Evolutionary conservation across 2,329 filamentous ascomycete species (phyloP).

Genomic region (Fusarium subglutinans): DNA sequence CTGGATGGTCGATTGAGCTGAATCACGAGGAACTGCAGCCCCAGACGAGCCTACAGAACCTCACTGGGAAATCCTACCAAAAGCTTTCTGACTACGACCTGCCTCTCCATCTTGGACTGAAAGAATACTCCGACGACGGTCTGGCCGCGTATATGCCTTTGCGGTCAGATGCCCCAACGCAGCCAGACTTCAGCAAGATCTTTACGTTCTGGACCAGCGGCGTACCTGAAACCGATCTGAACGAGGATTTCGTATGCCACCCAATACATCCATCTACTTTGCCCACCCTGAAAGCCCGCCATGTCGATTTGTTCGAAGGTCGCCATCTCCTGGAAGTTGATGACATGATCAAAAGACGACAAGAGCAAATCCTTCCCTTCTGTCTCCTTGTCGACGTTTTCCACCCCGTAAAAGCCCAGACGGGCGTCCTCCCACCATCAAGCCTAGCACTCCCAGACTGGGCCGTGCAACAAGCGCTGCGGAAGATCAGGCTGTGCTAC

Average conservation of each 20-base stretch:
- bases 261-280: background rate
- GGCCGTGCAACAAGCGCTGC: background rate
- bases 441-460: background rate
- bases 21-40: background rate
- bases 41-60: background rate
- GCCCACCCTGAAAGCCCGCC: background rate
- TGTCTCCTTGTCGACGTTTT: background rate
- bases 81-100: background rate
- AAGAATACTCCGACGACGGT: background rate
- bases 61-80: rapidly evolving
- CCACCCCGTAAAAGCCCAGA: background rate
- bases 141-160: background rate
- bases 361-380: background rate
- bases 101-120: background rate
- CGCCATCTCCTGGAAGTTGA: background rate
- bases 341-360: background rate
- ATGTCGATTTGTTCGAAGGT: background rate
- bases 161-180: background rate
- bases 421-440: background rate
- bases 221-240: background rate
- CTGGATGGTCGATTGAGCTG: background rate
- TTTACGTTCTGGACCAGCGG: background rate
- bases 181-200: background rate
- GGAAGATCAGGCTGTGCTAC: background rate
- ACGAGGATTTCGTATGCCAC: rapidly evolving